Evolutionary conservation across 306 rosid species (phyloP).

Genomic region (Inga laurina): DNA sequence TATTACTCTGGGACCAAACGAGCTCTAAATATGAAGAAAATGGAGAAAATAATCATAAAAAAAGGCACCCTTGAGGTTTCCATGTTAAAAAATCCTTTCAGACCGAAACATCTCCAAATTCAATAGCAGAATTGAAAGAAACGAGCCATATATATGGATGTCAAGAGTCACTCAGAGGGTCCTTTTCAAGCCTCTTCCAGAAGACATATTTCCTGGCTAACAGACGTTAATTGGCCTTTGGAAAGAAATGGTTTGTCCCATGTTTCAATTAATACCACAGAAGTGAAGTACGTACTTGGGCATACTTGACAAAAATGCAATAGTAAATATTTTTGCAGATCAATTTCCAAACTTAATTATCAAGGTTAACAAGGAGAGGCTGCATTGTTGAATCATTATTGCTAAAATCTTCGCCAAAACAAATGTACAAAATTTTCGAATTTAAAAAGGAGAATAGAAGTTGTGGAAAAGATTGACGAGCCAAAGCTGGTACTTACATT

Average conservation of each 20-base stretch:
- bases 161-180: too few relatives aligned
- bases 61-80: too few relatives aligned
- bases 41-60: too few relatives aligned
- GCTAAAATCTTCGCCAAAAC: slow-evolving; percentile 24
- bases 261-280: not conserved
- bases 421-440: slow-evolving; percentile 14
- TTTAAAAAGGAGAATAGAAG: slow-evolving; percentile 12
- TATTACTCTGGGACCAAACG: too few relatives aligned
- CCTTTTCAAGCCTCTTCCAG: too few relatives aligned
- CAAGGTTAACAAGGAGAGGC: slow-evolving; percentile 13
- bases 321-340: not conserved
- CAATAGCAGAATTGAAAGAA: too few relatives aligned
- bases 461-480: slow-evolving; percentile 3
- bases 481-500: slow-evolving; percentile 57
- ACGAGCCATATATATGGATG: too few relatives aligned
- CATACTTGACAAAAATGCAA: not conserved
- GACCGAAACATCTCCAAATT: too few relatives aligned
- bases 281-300: not conserved
- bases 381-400: not conserved
- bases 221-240: not conserved
- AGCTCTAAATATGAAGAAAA: too few relatives aligned
- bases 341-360: slow-evolving; percentile 19
- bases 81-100: too few relatives aligned
- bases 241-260: not conserved
- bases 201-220: not conserved